A percentile compares a stretch with the other conserved stretches of the same genome.
Evolutionary conservation across 164 flowering plant genomes (phyloP).

Genomic region (Nymphaea colorata): DNA sequence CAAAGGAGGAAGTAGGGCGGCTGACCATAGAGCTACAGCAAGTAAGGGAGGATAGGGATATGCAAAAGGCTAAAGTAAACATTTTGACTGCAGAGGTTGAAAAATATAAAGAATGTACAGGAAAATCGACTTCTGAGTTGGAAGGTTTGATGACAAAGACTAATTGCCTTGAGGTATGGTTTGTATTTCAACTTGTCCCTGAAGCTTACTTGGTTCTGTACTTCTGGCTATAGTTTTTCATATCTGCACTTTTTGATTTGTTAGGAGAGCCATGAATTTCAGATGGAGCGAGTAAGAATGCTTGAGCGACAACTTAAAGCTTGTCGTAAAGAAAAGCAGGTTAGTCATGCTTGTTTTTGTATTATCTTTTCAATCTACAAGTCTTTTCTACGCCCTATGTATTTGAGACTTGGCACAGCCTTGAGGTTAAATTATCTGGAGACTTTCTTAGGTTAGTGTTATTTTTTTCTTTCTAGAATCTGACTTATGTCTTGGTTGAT

Average conservation of each 20-base stretch:
- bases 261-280: constrained; percentile 56
- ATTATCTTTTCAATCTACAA: too few species aligned
- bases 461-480: too few species aligned
- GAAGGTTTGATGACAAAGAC: constrained; percentile 32
- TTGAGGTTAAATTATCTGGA: too few species aligned
- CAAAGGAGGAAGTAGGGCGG: constrained; percentile 28
- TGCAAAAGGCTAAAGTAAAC: constrained; percentile 24
- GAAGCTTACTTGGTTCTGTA: neutral
- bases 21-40: constrained; percentile 42
- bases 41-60: constrained; percentile 59
- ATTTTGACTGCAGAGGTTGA: constrained; percentile 26
- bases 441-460: too few species aligned
- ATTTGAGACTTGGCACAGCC: too few species aligned
- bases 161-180: constrained; percentile 53
- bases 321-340: constrained; percentile 63
- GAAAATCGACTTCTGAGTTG: constrained; percentile 36
- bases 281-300: constrained; percentile 32
- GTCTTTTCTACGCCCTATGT: too few species aligned
- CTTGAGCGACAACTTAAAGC: constrained; percentile 46
- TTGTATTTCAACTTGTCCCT: neutral
- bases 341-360: constrained; percentile 5
- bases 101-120: constrained; percentile 37
- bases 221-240: neutral
- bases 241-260: neutral
- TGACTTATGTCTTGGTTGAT: too few species aligned